Percentiles rank a stretch among this genome's conserved stretches.
Conservation (phyloP, 108 stramenopile genomes). For the Fistulifera pelliculosa region DNA sequence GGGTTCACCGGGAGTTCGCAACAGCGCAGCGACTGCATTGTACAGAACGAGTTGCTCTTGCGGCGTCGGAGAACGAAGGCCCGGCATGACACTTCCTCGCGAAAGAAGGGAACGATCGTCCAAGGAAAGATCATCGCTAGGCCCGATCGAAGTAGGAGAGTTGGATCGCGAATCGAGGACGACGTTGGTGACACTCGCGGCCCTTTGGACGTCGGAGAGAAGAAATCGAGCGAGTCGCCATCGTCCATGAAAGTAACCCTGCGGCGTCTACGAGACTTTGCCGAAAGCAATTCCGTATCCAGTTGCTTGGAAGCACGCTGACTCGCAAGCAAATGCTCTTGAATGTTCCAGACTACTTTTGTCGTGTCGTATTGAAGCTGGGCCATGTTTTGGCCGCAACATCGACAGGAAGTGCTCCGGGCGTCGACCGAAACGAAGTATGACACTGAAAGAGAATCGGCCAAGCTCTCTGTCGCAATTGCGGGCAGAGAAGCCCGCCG, state of each 20-base stretch:
- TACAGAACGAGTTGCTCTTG: slow-evolving; percentile 17
- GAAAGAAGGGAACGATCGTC: no score
- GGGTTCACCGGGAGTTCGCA: slow-evolving; percentile 2
- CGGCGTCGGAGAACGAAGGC: slow-evolving; percentile 2
- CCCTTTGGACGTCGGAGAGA: no score
- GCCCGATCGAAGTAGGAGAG: no score
- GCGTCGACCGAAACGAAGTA: slow-evolving; percentile 9
- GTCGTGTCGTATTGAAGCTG: slow-evolving; percentile 2
- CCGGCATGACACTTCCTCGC: background rate
- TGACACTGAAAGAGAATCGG: slow-evolving; percentile 15
- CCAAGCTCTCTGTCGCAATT: slow-evolving; percentile 22
- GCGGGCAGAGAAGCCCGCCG: slow-evolving; percentile 24
- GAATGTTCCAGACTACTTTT: slow-evolving; percentile 1
- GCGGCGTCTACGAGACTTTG: no score
- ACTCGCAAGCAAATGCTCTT: background rate
- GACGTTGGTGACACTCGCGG: no score
- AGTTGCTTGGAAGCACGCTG: no score
- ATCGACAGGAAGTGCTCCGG: background rate
- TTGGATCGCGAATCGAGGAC: no score
- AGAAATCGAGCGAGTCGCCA: no score
- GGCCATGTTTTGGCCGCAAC: background rate
- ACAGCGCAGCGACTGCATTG: slow-evolving; percentile 8
- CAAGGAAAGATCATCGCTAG: no score
- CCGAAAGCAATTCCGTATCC: no score
- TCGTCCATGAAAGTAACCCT: no score